Evolutionary conservation across 2,329 filamentous ascomycete genomes (phyloP), one percentile per base, ranked within the genome.

Genomic region (Fusarium kyushuense): DNA sequence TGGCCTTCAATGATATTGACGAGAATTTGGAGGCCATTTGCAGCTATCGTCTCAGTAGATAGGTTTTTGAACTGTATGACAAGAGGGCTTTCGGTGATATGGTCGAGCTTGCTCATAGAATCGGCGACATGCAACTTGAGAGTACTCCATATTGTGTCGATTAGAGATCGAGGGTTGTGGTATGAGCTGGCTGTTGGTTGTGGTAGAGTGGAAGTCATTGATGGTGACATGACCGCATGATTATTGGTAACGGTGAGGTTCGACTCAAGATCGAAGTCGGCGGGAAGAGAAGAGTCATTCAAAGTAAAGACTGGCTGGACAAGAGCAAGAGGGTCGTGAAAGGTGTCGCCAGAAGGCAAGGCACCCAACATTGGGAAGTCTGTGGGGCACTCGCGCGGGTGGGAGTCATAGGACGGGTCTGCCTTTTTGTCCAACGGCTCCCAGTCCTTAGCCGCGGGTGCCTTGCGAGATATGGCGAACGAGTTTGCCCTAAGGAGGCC

Each of bases 91-190:
- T 78, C 76, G 16, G 71, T 69, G 27, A 83, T 62, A 25, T 77
- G 68, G 17, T 76, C 73, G 13, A 86, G 74, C 64, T 84, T 86
- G 32, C 74, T 58, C 61, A 80, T 72, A 1, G 85, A 86, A 2
- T 76, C 79, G 10, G 77, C 72, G 30, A 86, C 75, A 54, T 86
- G 84, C 63, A 82, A 76, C 35, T 81, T 75, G 25, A 87, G 73
- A 7, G 81, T 73, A 51, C 83, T 81, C 80, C 81, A 85, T 5
- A 79, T 79, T 10, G 81, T 78, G 7, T 69, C 74, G n/a, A 85
- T 77, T 5, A 87, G 72, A 4, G 79, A 74, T 35, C 63, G 65
- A 16, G 76, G 72, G 33, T 69, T 67, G 43, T 54, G 58, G 17
- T 68, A 66, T 30, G 65, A 78, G 77, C 19, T 76, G 71, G 55